These are phyloP conservation scores for Syzygium syzygioides DNA, from an alignment of 441 rosid genomes.

Conservation along the genomic window DNA sequence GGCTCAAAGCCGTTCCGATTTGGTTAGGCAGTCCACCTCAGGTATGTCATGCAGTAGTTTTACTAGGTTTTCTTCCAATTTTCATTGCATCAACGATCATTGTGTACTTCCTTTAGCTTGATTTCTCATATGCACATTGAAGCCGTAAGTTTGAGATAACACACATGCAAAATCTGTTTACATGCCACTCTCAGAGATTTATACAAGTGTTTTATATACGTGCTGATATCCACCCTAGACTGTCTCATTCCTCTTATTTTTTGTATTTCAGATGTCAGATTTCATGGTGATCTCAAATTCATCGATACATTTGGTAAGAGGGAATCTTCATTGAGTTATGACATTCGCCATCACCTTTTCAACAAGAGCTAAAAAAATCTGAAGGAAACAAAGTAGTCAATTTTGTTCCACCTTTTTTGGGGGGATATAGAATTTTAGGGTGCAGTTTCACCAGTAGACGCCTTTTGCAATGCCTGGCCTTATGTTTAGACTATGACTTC, in stretches of 20 bases:
- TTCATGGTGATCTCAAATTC: constrained; percentile 53
- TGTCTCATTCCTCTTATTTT: background rate
- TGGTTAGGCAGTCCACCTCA: constrained; percentile 36
- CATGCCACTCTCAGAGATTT: background rate
- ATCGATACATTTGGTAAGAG: constrained; percentile 74
- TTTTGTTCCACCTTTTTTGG: background rate
- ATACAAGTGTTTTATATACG: background rate
- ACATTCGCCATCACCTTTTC: background rate
- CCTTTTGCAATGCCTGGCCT: background rate
- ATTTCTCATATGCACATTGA: background rate
- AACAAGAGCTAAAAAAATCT: background rate
- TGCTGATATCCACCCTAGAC: background rate
- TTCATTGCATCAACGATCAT: background rate
- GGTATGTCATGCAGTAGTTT: constrained; percentile 16
- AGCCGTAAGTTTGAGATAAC: background rate
- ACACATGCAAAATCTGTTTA: background rate
- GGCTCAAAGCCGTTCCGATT: constrained; percentile 59
- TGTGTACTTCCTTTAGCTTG: background rate
- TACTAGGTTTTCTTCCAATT: background rate
- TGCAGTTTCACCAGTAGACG: background rate
- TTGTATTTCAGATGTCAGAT: constrained; percentile 51
- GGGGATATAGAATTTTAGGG: background rate
- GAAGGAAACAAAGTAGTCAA: background rate
- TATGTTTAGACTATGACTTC: background rate
- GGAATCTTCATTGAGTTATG: background rate